Evolutionary conservation across 371 early-diverging fungal genomes (phyloP).

Genomic region (Saksenaea vasiformis): DNA sequence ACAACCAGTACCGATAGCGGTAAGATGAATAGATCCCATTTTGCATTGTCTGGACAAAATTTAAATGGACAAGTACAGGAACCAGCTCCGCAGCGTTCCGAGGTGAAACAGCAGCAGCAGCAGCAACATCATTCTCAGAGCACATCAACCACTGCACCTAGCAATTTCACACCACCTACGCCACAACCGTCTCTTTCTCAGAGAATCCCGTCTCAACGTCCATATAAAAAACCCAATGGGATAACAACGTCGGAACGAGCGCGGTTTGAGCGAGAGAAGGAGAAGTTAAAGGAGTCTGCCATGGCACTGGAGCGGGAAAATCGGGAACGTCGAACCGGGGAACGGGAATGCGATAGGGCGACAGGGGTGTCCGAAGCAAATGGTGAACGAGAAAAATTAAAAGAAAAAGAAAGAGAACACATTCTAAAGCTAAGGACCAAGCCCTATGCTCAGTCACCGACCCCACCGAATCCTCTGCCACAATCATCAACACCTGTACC

Average conservation of each 20-base stretch:
- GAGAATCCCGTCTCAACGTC: background rate
- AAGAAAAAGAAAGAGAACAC: background rate
- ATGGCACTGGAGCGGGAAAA: constrained; percentile 6
- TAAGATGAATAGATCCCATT: background rate
- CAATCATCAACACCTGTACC: constrained; percentile 10
- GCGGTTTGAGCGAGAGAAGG: constrained; percentile 14
- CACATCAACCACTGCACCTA: background rate
- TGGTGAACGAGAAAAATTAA: background rate
- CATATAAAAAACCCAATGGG: background rate
- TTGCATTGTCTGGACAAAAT: background rate
- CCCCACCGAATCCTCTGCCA: background rate
- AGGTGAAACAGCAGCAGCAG: background rate
- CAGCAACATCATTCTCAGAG: background rate
- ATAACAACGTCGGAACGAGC: background rate
- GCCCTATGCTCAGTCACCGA: background rate
- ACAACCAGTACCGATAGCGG: background rate
- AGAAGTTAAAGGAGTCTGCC: constrained; percentile 11
- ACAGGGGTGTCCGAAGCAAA: background rate
- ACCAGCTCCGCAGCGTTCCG: background rate
- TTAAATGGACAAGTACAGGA: background rate
- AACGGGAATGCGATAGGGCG: background rate
- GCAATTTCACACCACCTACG: constrained; percentile 10
- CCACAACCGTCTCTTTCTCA: constrained; percentile 15
- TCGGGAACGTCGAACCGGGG: background rate
- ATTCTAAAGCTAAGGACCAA: background rate